Evolutionary conservation across 1,284 basidiomycete genomes (phyloP).

Genomic region (Marasmius tenuissimus): DNA sequence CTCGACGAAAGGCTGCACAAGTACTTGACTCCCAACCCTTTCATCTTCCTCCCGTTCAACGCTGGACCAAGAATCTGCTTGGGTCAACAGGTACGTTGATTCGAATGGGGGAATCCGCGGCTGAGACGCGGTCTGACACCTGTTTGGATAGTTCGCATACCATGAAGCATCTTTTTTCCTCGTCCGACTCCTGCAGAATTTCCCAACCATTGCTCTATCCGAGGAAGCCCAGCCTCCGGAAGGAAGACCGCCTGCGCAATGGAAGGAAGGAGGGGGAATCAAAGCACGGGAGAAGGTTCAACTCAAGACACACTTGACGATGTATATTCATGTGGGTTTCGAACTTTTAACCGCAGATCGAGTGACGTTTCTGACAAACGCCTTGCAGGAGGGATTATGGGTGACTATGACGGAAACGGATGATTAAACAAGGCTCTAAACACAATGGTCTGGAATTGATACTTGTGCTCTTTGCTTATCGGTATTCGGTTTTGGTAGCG

Average conservation of each 20-base stretch:
- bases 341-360: neutral
- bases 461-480: too few relatives aligned
- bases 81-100: constrained; percentile 47
- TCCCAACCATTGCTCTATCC: constrained; percentile 43
- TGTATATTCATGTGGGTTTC: constrained; percentile 37
- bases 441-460: too few relatives aligned
- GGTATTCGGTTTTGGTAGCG: too few relatives aligned
- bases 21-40: constrained; percentile 55
- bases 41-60: constrained; percentile 63
- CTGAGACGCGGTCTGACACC: neutral
- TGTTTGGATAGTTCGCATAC: constrained; percentile 34
- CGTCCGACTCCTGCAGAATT: constrained; percentile 43
- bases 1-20: constrained; percentile 50
- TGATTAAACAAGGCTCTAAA: neutral
- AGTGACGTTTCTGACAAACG: neutral
- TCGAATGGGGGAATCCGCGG: neutral
- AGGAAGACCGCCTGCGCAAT: constrained; percentile 31
- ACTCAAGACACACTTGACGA: constrained; percentile 37
- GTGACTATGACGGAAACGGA: constrained; percentile 25
- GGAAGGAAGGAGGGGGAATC: constrained; percentile 28
- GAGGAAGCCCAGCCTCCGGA: constrained; percentile 36
- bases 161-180: constrained; percentile 42
- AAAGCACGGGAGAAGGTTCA: constrained; percentile 37
- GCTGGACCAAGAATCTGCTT: constrained; percentile 59
- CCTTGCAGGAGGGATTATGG: constrained; percentile 28